Base-by-base conservation (phyloP, 2,329 filamentous ascomycete species). In the Emmonsiellopsis sp. region DNA sequence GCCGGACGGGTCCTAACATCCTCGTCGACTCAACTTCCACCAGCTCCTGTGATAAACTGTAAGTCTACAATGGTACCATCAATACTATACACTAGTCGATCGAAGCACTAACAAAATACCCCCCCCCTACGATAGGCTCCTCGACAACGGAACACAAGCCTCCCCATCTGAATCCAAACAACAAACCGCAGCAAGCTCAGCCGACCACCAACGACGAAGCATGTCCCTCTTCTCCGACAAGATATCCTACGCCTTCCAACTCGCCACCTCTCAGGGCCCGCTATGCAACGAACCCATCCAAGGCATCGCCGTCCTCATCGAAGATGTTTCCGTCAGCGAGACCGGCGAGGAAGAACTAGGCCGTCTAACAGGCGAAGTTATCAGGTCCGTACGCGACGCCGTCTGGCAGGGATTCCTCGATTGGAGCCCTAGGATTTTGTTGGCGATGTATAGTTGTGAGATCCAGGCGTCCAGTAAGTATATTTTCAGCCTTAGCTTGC, bases 401-500 rank as follows among this genome's bases (percentile, higher is more conserved):
- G 89, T 98, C 56, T 82, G 85, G 49, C 77, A 85, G 58, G 92
- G 85, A 21, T 95, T 97, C 76, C 76, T 96, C 14, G 93, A 97
- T 75, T 98, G 93, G 93, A 92, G 86, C 40, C 88, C 93, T 0
- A 84, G 93, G n/a, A 81, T 98, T 60, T 83, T 97, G 74, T 82
- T 98, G 44, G 93, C 93, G 50, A 97, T 97, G 89, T 98, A 98
- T 75, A 89, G 83, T 53, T 95, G 92, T 68, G 93, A 97, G 68
- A 97, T 98, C 63, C 93, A 97, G 78, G 90, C 92, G 33, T 91
- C 88, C 21, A 92, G 83, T 86, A 77, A 68, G 81, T 72, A 11
- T 34, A 37, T 42, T 13, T 27, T 40, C 14, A 4, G 11, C 14
- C 6, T 11, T 6, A 11, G 11, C 37, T 40, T 40, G 37, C 11